Evolutionary conservation across 2,329 filamentous ascomycete genomes (phyloP), one percentile per base, ranked within the genome.

Genomic region (Penicillium sp.): DNA sequence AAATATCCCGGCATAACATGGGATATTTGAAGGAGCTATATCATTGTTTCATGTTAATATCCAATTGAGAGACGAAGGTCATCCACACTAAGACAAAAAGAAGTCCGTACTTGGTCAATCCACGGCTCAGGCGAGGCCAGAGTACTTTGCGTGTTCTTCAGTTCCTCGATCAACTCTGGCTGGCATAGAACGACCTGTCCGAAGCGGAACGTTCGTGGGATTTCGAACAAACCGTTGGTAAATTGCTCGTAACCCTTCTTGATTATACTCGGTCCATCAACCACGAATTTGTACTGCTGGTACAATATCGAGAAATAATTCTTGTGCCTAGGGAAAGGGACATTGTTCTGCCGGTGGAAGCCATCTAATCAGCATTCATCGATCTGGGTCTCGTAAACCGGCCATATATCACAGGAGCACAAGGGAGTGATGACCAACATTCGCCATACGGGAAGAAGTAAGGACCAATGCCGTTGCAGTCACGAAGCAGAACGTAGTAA

Each of bases 1-100:
- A 60, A 60, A 31, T 59, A 60, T 0, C 58, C 56, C 22, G 58
- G 53, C 58, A 60, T 64, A 54, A 79, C 77, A 3, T 60, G 47
- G 1, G 79, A 74, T 28, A 59, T 55, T 14, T 62, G 56, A 3
- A 57, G 49, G n/a, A 60, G 44, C 46, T 60, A 22, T 7, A 19
- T 6, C 18, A 38, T 35, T 39, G 2, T 19, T 22, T 14, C 28
- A 39, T 13, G 31, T 18, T 9, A 12, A 4, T 1, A 25, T 13
- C 18, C 22, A 28, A 14, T 28, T 14, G 19, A n/a, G 14, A n/a
- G 16, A 10, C 4, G 27, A 29, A 39, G n/a, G 8, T 8, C 35
- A 22, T 22, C 11, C 19, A 10, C 16, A 36, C 34, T 7, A 18
- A 14, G 22, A 25, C 22, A n/a, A 29, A 9, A n/a, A 10, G 12